Conservation (phyloP, 208 protist species). For the Crithidia fasciculata region DNA sequence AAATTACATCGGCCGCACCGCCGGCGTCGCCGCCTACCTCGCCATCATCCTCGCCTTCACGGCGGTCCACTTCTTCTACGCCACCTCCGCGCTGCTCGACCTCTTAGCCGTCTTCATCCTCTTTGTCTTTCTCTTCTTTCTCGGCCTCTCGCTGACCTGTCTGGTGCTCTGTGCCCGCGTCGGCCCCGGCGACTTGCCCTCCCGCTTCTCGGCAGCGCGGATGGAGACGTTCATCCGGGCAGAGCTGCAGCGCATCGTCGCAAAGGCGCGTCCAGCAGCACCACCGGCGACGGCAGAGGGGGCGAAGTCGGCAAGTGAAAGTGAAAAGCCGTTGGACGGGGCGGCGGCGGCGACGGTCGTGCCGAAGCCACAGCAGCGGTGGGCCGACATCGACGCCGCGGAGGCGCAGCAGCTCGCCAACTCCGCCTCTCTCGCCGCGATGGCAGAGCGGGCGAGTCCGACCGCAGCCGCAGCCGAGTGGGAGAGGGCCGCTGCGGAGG, state of each 20-base stretch:
- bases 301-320: neutral
- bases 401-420: constrained; percentile 37
- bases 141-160: constrained; percentile 22
- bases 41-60: constrained; percentile 14
- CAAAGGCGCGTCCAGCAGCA: constrained; percentile 21
- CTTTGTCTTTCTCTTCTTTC: constrained; percentile 24
- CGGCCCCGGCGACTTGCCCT: constrained; percentile 38
- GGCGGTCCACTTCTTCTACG: constrained; percentile 32
- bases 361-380: neutral
- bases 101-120: constrained; percentile 18
- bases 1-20: constrained; percentile 18
- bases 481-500: constrained; percentile 26
- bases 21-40: constrained; percentile 1
- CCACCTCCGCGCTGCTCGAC: constrained; percentile 26
- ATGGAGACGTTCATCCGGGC: constrained; percentile 53
- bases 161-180: constrained; percentile 14
- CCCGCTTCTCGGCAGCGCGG: constrained; percentile 39
- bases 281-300: neutral
- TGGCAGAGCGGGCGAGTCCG: constrained; percentile 20
- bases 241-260: constrained; percentile 35
- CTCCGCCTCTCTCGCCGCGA: constrained; percentile 22
- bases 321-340: neutral
- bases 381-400: constrained; percentile 24
- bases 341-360: neutral
- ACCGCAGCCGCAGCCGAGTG: constrained; percentile 21